Conservation (phyloP, 768 basidiomycete species). For the Podaxis sp. region DNA sequence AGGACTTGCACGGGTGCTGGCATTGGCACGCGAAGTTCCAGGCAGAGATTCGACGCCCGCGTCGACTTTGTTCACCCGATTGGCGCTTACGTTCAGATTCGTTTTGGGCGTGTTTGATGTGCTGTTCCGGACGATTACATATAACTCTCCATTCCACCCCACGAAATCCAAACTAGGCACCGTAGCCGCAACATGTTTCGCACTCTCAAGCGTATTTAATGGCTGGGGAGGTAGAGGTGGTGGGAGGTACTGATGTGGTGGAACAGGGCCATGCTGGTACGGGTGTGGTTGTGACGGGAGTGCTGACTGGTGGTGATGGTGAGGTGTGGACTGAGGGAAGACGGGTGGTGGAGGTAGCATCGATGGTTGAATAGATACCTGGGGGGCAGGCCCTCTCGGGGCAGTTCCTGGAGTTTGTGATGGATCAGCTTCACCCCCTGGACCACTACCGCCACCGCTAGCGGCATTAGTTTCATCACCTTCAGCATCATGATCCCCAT, state of each 20-base stretch:
- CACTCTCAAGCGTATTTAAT: slow-evolving; percentile 27
- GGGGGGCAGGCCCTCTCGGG: neutral
- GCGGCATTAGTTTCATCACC: neutral
- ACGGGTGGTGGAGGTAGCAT: neutral
- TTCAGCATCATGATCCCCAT: slow-evolving; percentile 3
- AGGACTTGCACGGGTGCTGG: neutral
- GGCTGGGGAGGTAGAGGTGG: neutral
- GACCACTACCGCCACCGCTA: neutral
- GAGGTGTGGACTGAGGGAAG: neutral
- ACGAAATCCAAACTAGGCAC: slow-evolving; percentile 58
- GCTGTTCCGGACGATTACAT: slow-evolving; percentile 48
- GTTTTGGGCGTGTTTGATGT: neutral
- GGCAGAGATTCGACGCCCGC: neutral
- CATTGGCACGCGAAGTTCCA: neutral
- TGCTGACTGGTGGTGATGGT: neutral
- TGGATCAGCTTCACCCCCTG: neutral
- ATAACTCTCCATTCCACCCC: slow-evolving; percentile 73
- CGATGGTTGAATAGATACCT: neutral
- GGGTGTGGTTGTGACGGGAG: too few relatives aligned
- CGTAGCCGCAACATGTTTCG: slow-evolving; percentile 40
- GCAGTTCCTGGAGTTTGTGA: neutral
- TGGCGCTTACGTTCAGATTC: neutral
- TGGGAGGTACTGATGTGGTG: neutral
- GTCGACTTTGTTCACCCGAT: neutral
- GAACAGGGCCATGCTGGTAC: too few relatives aligned